Evolutionary conservation across 2,329 filamentous ascomycete genomes (phyloP).

Genomic region (Stachybotrys echinatus): DNA sequence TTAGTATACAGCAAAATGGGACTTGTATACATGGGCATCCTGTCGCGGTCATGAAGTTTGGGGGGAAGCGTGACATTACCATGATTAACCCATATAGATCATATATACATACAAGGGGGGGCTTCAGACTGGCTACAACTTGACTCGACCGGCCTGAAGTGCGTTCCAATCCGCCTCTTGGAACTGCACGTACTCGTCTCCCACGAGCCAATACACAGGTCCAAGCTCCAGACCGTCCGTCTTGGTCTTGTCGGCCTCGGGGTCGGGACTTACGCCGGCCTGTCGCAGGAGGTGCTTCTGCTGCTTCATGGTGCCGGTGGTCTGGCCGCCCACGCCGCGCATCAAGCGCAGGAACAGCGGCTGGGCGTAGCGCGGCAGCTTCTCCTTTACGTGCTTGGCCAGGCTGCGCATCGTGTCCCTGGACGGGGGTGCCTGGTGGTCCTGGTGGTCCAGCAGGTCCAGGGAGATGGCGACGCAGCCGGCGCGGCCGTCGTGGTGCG

Average conservation of each 20-base stretch:
- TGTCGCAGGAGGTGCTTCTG: slow-evolving; percentile 70
- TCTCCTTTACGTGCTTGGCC: slow-evolving; percentile 49
- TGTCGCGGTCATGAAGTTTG: too few species aligned
- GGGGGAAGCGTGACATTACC: too few species aligned
- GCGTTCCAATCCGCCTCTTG: slow-evolving; percentile 60
- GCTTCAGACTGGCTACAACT: slow-evolving; percentile 49
- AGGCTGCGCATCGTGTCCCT: slow-evolving; percentile 50
- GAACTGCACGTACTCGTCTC: slow-evolving; percentile 64
- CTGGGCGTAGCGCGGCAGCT: slow-evolving; percentile 67
- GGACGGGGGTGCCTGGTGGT: slow-evolving; percentile 29
- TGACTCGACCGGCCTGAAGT: slow-evolving; percentile 63
- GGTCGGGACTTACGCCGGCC: slow-evolving; percentile 69
- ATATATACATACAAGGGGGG: not conserved
- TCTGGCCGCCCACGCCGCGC: slow-evolving; percentile 48
- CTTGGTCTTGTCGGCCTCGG: slow-evolving; percentile 27
- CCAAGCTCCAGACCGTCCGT: slow-evolving; percentile 17
- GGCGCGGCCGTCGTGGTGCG: slow-evolving; percentile 76
- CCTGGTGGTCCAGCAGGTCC: too few species aligned
- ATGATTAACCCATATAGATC: too few species aligned
- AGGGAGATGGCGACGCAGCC: slow-evolving; percentile 72
- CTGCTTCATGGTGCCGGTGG: slow-evolving; percentile 85
- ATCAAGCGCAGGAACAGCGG: slow-evolving; percentile 73
- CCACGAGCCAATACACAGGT: slow-evolving; percentile 15
- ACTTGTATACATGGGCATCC: not conserved
- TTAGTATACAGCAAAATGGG: not conserved